phyloP scores from a whole-genome alignment of 371 early-diverging fungal genomes.

The Encephalitozoon intestinalis region DNA sequence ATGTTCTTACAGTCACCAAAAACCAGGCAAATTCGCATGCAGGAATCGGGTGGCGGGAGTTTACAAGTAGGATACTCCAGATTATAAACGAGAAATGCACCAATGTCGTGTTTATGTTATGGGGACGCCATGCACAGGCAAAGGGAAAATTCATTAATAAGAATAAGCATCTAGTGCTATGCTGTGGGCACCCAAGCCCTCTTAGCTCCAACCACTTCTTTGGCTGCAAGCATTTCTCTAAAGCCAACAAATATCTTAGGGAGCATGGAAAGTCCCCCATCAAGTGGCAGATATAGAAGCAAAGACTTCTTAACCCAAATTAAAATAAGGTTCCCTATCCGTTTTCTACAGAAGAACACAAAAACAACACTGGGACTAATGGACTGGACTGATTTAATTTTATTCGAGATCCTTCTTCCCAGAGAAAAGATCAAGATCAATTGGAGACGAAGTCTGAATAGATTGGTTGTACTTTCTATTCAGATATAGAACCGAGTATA shows the following conservation, averaged over 20 bases:
- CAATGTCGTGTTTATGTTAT: constrained; percentile 83
- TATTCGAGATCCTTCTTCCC: constrained; percentile 3
- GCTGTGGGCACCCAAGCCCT: constrained; percentile 83
- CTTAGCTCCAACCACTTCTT: constrained; percentile 76
- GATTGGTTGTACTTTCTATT: constrained; percentile 31
- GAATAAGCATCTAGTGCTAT: constrained; percentile 72
- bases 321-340: neutral
- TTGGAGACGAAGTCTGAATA: constrained; percentile 5
- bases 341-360: neutral
- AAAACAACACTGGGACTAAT: neutral
- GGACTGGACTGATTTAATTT: neutral
- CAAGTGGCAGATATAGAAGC: constrained; percentile 64
- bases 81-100: constrained; percentile 65
- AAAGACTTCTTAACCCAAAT: no score
- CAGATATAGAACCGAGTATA: constrained; percentile 26
- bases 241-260: constrained; percentile 79
- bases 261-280: constrained; percentile 64
- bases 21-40: constrained; percentile 75
- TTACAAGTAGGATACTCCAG: constrained; percentile 75
- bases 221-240: constrained; percentile 74
- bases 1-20: constrained; percentile 76
- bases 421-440: constrained; percentile 23
- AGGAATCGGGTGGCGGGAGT: constrained; percentile 74
- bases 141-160: constrained; percentile 62
- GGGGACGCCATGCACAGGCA: constrained; percentile 77